Base-by-base conservation (phyloP, 2,329 filamentous ascomycete genomes). In the Talaromyces sp. region DNA sequence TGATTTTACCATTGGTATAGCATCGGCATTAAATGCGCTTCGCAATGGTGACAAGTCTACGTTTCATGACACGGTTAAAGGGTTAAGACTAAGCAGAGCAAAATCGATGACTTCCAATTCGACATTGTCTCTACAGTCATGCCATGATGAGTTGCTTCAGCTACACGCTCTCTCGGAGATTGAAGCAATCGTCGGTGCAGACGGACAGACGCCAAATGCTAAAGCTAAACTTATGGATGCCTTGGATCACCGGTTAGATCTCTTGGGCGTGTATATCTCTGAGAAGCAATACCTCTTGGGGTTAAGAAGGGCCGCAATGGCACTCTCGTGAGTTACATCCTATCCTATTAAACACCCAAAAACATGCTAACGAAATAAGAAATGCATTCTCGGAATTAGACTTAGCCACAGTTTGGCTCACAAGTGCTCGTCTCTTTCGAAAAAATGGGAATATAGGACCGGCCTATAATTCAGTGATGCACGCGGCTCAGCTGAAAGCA, bases 241-340 rank as follows among this genome's bases (percentile, higher is more conserved):
- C 27, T 74, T 97, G 5, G 83, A 89, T 64, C 86, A 89, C 53
- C 87, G 95, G n/a, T 79, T 99, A n/a, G 90, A 93, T 67, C 84
- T 96, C 1, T 81, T 99, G 2, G 95, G 96, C 0, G 91, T 92
- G 1, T 96, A 95, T 69, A 88, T 93, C 42, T 86, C 88, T 58
- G 93, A 99, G 72, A 99, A 99, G 73, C 94, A 97, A 72, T 98
- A 96, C 72, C 78, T 99, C 9, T 81, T 99, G 31, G 90, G 92
- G 1, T 83, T 98, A 47, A 87, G 93, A 61, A 85, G 95, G 67
- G 94, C 95, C 28, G 86, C 89, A 0, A 96, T 99, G 91, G 87
- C 93, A 67, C 75, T 96, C 61, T 86, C 87, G 67, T 72, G 51
- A 59, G 60, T 61, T 30, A 6, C 33, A 12, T 14, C n/a, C 8